A percentile compares a stretch with the other conserved stretches of the same genome.
These are phyloP conservation scores for Dothideomycetidae sp. DNA, from an alignment of 2,329 filamentous ascomycete species.

Conservation along the genomic window DNA sequence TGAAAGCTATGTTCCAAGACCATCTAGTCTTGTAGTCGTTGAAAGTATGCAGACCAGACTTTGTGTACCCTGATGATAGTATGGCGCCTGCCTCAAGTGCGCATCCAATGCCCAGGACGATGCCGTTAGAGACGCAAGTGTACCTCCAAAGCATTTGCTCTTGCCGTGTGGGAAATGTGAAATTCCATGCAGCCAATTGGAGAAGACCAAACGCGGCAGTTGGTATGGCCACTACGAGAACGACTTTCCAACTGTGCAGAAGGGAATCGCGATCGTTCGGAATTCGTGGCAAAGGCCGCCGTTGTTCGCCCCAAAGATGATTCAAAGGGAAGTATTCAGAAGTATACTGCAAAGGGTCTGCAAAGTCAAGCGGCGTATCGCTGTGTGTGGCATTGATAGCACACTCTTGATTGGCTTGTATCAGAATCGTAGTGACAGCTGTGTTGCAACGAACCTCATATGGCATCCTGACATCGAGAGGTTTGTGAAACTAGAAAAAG, in stretches of 20 bases:
- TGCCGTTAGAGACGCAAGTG: background rate
- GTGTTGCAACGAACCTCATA: background rate
- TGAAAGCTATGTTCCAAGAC: background rate
- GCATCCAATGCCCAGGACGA: too few relatives aligned
- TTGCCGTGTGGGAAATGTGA: background rate
- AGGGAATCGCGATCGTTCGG: background rate
- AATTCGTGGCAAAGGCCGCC: background rate
- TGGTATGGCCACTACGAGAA: too few relatives aligned
- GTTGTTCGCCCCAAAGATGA: background rate
- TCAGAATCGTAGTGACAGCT: background rate
- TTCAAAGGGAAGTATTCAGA: background rate
- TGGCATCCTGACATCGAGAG: background rate
- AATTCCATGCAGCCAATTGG: background rate
- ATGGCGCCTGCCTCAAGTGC: too few relatives aligned
- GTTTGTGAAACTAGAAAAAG: background rate
- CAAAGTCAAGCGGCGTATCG: background rate
- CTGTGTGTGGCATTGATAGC: background rate
- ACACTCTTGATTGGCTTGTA: background rate
- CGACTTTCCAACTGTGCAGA: background rate
- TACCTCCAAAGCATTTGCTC: conserved; percentile 1
- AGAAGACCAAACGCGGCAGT: background rate
- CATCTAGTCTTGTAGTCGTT: background rate
- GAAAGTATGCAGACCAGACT: background rate
- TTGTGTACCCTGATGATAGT: background rate
- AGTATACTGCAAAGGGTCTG: too few relatives aligned